Evolutionary conservation across 306 rosid genomes (phyloP).

Genomic region (Medicago lupulina): DNA sequence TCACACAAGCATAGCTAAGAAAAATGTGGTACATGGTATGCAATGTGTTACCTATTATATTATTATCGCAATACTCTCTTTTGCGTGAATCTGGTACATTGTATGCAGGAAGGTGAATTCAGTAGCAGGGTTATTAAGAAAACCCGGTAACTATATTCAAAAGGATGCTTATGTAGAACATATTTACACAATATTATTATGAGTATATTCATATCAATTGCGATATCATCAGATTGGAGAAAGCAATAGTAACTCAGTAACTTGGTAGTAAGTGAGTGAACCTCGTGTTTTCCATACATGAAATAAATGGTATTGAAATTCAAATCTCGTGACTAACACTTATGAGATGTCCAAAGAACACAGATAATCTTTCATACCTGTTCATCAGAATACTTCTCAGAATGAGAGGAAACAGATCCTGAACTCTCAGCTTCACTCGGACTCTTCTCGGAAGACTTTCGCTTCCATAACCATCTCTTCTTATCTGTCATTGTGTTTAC

Average conservation of each 20-base stretch:
- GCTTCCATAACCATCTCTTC: conserved; percentile 87
- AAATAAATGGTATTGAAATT: conserved; percentile 18
- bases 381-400: conserved; percentile 81
- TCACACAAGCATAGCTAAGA: conserved; percentile 6
- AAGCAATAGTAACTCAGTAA: background rate
- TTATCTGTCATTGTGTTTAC: conserved; percentile 63
- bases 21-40: background rate
- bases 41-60: background rate
- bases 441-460: conserved; percentile 78
- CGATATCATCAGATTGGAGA: no score
- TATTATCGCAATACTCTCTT: background rate
- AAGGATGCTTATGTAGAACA: no score
- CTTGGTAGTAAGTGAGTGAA: conserved; percentile 4
- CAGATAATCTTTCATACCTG: conserved; percentile 55
- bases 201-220: background rate
- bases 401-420: conserved; percentile 79
- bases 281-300: background rate
- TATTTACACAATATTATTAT: no score
- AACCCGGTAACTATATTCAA: no score
- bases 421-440: conserved; percentile 82
- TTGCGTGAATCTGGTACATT: background rate
- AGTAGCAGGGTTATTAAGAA: background rate
- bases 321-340: conserved; percentile 12
- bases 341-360: background rate
- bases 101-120: background rate